Conservation (phyloP, 352 stramenopile species). For the Globisporangium heterothallicum region DNA sequence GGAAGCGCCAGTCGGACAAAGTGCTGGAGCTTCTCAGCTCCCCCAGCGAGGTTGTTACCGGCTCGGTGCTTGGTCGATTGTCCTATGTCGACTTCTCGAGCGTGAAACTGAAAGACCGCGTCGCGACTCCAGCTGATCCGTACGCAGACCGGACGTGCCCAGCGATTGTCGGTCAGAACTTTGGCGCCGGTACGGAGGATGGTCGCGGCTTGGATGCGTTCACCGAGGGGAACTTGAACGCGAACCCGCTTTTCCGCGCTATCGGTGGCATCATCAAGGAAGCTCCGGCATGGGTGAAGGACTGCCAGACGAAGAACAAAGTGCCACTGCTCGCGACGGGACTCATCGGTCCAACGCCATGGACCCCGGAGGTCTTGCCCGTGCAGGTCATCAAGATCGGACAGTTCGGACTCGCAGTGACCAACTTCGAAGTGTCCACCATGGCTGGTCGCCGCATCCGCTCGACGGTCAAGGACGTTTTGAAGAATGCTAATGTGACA, state of each 20-base stretch:
- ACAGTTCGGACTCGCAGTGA: slow-evolving; percentile 37
- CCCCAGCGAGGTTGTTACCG: slow-evolving; percentile 17
- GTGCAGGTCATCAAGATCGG: slow-evolving; percentile 47
- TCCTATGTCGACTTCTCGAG: slow-evolving; percentile 43
- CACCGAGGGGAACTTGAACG: slow-evolving; percentile 29
- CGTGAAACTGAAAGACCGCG: slow-evolving; percentile 19
- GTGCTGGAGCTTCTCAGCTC: slow-evolving; percentile 18
- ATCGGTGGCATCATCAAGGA: slow-evolving; percentile 22
- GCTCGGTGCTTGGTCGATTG: slow-evolving; percentile 20
- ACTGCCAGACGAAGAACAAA: slow-evolving; percentile 36
- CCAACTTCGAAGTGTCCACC: slow-evolving; percentile 49
- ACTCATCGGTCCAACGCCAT: slow-evolving; percentile 29
- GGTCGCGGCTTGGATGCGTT: slow-evolving; percentile 24
- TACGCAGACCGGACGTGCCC: slow-evolving; percentile 33
- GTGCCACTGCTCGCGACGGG: slow-evolving; percentile 27
- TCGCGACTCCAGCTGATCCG: slow-evolving; percentile 11
- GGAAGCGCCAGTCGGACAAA: slow-evolving; percentile 25
- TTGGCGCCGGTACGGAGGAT: slow-evolving; percentile 34
- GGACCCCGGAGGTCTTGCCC: slow-evolving; percentile 37
- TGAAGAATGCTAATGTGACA: slow-evolving; percentile 18
- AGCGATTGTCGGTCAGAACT: slow-evolving; percentile 36
- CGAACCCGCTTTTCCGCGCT: slow-evolving; percentile 21
- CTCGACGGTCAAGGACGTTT: slow-evolving; percentile 19
- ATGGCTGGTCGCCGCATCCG: slow-evolving; percentile 49
- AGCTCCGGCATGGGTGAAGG: slow-evolving; percentile 28